Evolutionary conservation across 73 alveolate genomes (phyloP), one percentile per base, ranked within the genome.

Genomic region (Blepharisma stoltei): DNA sequence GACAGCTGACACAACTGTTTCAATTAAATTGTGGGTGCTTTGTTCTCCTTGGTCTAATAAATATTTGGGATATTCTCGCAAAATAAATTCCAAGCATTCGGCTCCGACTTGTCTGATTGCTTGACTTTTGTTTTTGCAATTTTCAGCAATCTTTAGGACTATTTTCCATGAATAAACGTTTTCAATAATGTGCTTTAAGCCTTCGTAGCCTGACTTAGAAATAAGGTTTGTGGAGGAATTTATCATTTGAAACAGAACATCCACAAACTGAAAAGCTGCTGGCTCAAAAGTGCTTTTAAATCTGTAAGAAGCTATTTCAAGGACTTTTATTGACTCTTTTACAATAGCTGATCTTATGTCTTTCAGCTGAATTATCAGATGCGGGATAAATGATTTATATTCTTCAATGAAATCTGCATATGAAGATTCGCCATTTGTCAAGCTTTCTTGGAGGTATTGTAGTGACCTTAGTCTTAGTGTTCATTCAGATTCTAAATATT

Each of bases 281-380:
- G 38, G 14, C 46, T 60, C 73, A 38, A 60, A 60, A 9, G 73
- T 18, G 2, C 18, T 60, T 25, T 38, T 60, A 38, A 60, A 60
- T 60, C 23, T 60, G 11, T 60, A 14, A 25, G 73, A 60, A 18
- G 49, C 73, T n/a, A 25, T 60, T 60, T n/a, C 23, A 9, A 60
- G 73, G 73, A 60, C 46, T 60, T 60, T 60, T 60, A 60, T 60
- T 60, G 73, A 60, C 73, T 60, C 73, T 60, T 60, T 60, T 14
- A 60, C 73, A 1, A 60, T 60, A 14, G 73, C 73, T 60, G 73
- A 60, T 14, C 73, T n/a, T 8, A 60, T n/a, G 46, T 60, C 73
- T 60, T 60, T 60, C 18, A 60, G 73, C 5, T 60, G 48, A 25
- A 25, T 60, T 20, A 38, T 60, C 0, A 60, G 38, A 20, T 18